Conservation (phyloP, 2,329 filamentous ascomycete species). For the Talaromyces sp. region DNA sequence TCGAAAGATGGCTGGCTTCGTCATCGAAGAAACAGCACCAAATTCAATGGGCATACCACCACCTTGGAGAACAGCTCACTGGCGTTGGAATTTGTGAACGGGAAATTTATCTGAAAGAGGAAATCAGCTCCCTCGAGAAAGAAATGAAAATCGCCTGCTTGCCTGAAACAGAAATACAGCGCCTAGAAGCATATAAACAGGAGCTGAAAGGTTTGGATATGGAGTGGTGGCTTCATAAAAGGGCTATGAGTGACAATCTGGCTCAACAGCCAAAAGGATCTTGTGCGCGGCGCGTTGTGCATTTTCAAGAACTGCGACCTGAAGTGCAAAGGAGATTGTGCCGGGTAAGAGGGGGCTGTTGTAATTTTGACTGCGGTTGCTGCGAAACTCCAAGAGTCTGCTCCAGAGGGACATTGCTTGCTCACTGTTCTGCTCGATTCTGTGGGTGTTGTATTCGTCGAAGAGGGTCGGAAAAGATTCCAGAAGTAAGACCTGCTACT, state of each 20-base stretch:
- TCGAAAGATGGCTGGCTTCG: not conserved
- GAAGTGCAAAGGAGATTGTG: not conserved
- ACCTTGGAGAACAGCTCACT: not conserved
- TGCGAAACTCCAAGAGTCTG: not conserved
- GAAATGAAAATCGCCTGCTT: not conserved
- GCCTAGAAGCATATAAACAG: not conserved
- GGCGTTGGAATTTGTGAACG: constrained; percentile 7
- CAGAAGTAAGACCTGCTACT: not conserved
- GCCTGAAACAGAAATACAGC: not conserved
- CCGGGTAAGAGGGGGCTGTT: constrained; percentile 8
- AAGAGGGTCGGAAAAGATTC: constrained; percentile 1
- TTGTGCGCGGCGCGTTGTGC: not conserved
- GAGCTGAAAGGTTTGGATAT: constrained; percentile 8
- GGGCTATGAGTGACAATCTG: not conserved
- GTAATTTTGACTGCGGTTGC: constrained; percentile 12
- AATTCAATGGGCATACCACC: not conserved
- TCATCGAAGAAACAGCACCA: not conserved
- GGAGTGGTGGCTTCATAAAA: constrained; percentile 8
- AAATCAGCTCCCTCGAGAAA: constrained; percentile 6
- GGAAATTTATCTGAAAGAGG: constrained; percentile 7
- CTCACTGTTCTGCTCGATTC: constrained; percentile 10
- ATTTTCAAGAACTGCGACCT: not conserved
- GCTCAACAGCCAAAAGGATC: constrained; percentile 1
- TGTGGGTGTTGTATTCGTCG: constrained; percentile 14
- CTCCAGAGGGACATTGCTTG: not conserved